Evolutionary conservation across 139 green algal species (phyloP), one percentile per base, ranked within the genome.

Genomic region (Astrephomene gubernaculifera): DNA sequence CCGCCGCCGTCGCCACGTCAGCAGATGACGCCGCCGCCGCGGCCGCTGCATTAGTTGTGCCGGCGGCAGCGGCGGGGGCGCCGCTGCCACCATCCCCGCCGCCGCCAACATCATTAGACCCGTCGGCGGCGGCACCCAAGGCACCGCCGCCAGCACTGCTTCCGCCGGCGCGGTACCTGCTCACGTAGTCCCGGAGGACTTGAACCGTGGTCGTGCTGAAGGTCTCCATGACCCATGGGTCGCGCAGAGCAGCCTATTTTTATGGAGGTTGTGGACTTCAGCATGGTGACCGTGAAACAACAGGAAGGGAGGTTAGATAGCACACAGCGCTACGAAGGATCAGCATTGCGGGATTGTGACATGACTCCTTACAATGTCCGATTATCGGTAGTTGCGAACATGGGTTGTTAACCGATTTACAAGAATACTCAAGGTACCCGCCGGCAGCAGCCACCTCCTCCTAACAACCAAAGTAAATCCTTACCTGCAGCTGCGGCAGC

Each of bases 401-500:
- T n/a, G 6, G 17, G 57, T 9, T 67, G 17, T 67, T 67, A n/a
- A n/a, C n/a, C n/a, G n/a, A n/a, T n/a, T n/a, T n/a, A n/a, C n/a
- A n/a, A n/a, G n/a, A n/a, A n/a, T n/a, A n/a, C n/a, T n/a, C 12
- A 57, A 25, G 49, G n/a, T n/a, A n/a, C n/a, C 49, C 49, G 14
- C 17, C 49, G 14, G 14, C 49, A 67, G n/a, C 57, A 67, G 9
- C 19, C 22, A 6, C 57, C 17, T 67, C 17, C 22, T 67, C 19
- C 57, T 9, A 33, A 22, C 67, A 49, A 29, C 25, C 35, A 52
- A 35, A n/a, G 33, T 73, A 29, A 44, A 70, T 9, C 4, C 73
- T 19, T 25, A 81, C 73, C 73, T 81, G 73, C 75, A 82, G 36
- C 75, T 82, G 75, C 29, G 57, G 57, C 38, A 82, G 38, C 39